phyloP scores from a whole-genome alignment of 2,329 filamentous ascomycete genomes.

The Aspergillus niger region DNA sequence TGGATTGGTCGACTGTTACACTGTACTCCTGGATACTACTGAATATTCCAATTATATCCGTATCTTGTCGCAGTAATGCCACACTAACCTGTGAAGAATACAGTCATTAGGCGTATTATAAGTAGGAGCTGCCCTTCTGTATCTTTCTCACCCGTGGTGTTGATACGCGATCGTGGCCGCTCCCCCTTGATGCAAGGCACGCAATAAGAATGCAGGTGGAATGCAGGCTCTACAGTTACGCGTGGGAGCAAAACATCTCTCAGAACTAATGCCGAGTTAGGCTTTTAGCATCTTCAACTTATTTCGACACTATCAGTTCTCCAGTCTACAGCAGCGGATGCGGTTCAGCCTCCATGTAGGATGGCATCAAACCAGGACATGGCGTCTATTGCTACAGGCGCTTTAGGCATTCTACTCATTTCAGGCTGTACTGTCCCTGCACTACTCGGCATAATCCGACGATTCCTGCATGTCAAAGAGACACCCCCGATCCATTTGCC shows the following conservation, averaged over 20 bases:
- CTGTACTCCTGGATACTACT: background rate
- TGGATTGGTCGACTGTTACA: background rate
- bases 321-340: background rate
- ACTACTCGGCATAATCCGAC: constrained; percentile 22
- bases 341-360: constrained; percentile 1
- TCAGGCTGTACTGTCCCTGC: constrained; percentile 31
- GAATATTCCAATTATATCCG: background rate
- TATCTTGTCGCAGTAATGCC: background rate
- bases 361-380: constrained; percentile 27
- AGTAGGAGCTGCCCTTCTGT: background rate
- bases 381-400: constrained; percentile 23
- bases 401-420: constrained; percentile 29
- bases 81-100: background rate
- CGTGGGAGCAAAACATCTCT: background rate
- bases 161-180: background rate
- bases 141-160: background rate
- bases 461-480: constrained; percentile 17
- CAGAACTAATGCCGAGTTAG: background rate
- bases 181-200: background rate
- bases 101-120: background rate
- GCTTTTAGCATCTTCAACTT: background rate
- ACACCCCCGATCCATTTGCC: constrained; percentile 22
- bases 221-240: constrained; percentile 1
- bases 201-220: constrained; percentile 8
- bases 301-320: background rate